These are phyloP conservation scores for Mycena crocata DNA, from an alignment of 768 basidiomycete genomes.

Conservation along the genomic window DNA sequence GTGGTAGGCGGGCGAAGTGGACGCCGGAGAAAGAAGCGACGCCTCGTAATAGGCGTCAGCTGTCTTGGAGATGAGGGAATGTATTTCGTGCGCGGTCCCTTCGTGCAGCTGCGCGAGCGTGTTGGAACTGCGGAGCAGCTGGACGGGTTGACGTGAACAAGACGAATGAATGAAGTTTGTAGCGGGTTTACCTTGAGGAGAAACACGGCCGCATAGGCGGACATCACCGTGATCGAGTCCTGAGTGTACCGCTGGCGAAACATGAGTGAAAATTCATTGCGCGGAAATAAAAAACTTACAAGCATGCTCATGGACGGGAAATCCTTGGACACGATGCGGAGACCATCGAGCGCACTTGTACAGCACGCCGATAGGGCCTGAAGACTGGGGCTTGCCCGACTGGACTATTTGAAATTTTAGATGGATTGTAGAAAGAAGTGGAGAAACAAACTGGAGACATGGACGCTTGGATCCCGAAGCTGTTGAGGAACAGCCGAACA, in stretches of 20 bases:
- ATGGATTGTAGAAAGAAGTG: constrained; percentile 15
- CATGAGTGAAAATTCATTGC: constrained; percentile 21
- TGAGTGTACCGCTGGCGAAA: constrained; percentile 78
- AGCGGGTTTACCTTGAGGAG: constrained; percentile 70
- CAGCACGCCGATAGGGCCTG: constrained; percentile 80
- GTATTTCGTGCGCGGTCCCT: constrained; percentile 72
- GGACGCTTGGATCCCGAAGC: constrained; percentile 79
- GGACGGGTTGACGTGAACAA: constrained; percentile 5
- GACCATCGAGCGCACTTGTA: constrained; percentile 76
- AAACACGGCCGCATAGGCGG: constrained; percentile 86
- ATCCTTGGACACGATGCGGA: constrained; percentile 79
- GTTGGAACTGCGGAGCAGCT: constrained; percentile 76
- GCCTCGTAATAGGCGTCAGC: constrained; percentile 86
- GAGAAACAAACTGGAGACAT: constrained; percentile 62
- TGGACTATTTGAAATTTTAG: constrained; percentile 53
- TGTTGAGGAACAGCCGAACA: constrained; percentile 85
- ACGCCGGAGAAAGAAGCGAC: constrained; percentile 67
- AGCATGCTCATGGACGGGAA: constrained; percentile 81
- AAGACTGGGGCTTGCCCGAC: constrained; percentile 68
- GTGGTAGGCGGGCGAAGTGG: constrained; percentile 79
- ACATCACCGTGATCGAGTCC: constrained; percentile 88
- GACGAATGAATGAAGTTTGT: neutral
- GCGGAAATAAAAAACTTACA: constrained; percentile 51
- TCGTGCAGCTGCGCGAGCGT: constrained; percentile 69
- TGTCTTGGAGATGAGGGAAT: constrained; percentile 72